These are phyloP conservation scores for Macroventuria anomochaeta DNA, from an alignment of 2,329 filamentous ascomycete genomes.

Conservation along the genomic window DNA sequence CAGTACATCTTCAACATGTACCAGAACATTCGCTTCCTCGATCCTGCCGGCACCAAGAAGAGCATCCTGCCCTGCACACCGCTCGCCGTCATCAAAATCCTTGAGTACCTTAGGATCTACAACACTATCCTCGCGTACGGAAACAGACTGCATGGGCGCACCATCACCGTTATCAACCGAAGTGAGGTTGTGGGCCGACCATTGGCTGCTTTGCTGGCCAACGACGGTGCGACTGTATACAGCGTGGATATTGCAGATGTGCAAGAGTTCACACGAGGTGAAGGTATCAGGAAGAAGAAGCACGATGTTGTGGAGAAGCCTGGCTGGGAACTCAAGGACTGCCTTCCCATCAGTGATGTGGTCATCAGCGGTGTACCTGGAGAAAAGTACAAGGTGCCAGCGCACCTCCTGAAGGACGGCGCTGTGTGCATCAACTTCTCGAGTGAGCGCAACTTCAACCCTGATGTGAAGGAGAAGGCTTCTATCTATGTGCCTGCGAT, in stretches of 20 bases:
- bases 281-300: constrained; percentile 81
- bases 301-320: constrained; percentile 88
- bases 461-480: constrained; percentile 90
- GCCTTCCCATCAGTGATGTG: constrained; percentile 86
- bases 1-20: constrained; percentile 99
- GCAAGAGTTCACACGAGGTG: constrained; percentile 88
- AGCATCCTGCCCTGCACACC: constrained; percentile 95
- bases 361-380: constrained; percentile 92
- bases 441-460: constrained; percentile 91
- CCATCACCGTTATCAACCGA: constrained; percentile 94
- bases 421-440: constrained; percentile 99
- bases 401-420: constrained; percentile 81
- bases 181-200: constrained; percentile 95
- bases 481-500: constrained; percentile 97
- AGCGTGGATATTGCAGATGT: constrained; percentile 91
- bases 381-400: constrained; percentile 88
- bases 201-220: constrained; percentile 88
- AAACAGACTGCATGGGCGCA: constrained; percentile 90
- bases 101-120: constrained; percentile 95
- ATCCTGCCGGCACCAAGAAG: constrained; percentile 81
- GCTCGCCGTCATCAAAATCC: constrained; percentile 93
- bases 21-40: constrained; percentile 94
- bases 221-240: constrained; percentile 95
- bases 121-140: constrained; percentile 92
- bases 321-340: constrained; percentile 79